phyloP scores from a whole-genome alignment of 352 stramenopile species.

The Pythium rishiriense region DNA sequence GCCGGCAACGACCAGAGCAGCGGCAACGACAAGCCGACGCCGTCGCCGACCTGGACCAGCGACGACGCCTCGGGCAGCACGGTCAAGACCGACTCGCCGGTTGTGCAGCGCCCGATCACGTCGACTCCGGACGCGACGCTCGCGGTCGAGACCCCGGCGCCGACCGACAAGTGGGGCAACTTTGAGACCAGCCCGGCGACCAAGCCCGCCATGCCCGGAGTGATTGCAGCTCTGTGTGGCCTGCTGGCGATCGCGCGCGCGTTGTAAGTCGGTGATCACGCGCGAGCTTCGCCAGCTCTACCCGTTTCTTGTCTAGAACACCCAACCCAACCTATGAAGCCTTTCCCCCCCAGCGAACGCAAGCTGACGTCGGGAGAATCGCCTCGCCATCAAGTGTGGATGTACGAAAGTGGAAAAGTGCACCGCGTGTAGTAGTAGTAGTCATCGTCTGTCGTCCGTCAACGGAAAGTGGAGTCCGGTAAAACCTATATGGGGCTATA shows the following conservation, averaged over 20 bases:
- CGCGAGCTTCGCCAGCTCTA: neutral
- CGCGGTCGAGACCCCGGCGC: slow-evolving; percentile 2
- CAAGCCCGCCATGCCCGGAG: slow-evolving; percentile 18
- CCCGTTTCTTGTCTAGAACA: neutral
- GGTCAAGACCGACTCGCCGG: slow-evolving; percentile 6
- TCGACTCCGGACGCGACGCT: neutral
- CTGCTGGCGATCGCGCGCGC: slow-evolving; percentile 17
- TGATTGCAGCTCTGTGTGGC: slow-evolving; percentile 17
- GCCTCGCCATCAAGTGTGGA: too few relatives aligned
- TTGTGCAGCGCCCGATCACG: slow-evolving; percentile 14
- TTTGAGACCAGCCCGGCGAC: slow-evolving; percentile 22
- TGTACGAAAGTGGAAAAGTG: slow-evolving; percentile 9
- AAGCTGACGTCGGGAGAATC: too few relatives aligned
- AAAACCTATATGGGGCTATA: neutral
- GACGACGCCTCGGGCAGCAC: neutral
- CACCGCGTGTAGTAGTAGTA: slow-evolving; percentile 17
- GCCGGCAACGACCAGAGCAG: slow-evolving; percentile 12
- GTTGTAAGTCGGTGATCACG: slow-evolving; percentile 15
- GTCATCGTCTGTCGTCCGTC: slow-evolving; percentile 3
- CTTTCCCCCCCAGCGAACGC: too few relatives aligned
- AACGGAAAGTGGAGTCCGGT: neutral
- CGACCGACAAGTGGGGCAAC: slow-evolving; percentile 23
- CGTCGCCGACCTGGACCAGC: slow-evolving; percentile 12
- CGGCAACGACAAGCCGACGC: slow-evolving; percentile 14
- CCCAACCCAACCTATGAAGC: too few relatives aligned